Evolutionary conservation across 164 flowering plant species (phyloP).

Genomic region (Vitis rupestris): DNA sequence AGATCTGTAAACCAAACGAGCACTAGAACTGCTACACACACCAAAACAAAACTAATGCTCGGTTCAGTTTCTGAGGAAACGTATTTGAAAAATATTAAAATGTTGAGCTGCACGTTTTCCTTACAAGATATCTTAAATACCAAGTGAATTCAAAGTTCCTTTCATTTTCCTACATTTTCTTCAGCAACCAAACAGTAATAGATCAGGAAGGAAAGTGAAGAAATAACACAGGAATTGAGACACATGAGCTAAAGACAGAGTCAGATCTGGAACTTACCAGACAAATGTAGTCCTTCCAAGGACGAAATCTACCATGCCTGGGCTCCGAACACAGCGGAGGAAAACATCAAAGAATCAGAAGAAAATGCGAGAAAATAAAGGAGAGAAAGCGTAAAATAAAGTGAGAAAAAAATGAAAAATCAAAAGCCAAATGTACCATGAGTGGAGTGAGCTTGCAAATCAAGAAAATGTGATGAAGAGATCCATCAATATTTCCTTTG

Average conservation of each 20-base stretch:
- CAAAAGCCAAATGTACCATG: constrained; percentile 10
- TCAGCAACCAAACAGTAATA: too few species aligned
- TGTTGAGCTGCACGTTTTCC: too few species aligned
- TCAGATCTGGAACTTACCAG: constrained; percentile 34
- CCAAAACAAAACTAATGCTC: too few species aligned
- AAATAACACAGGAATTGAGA: background rate
- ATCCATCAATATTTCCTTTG: constrained; percentile 8
- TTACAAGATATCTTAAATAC: too few species aligned
- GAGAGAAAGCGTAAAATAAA: background rate
- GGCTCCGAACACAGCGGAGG: background rate
- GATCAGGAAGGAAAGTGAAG: too few species aligned
- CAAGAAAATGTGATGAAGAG: constrained; percentile 11
- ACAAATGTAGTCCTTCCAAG: constrained; percentile 9
- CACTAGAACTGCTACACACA: too few species aligned
- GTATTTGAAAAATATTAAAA: too few species aligned
- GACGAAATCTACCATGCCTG: constrained; percentile 30
- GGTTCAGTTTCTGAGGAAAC: too few species aligned
- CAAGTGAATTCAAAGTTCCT: too few species aligned
- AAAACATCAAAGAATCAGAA: constrained; percentile 6
- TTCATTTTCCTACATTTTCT: too few species aligned
- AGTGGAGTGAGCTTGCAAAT: constrained; percentile 17
- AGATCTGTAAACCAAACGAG: too few species aligned
- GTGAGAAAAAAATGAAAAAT: background rate
- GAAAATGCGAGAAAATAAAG: background rate
- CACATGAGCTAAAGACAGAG: background rate